phyloP scores from a whole-genome alignment of 305 asterid species.

The Petunia hybrid region DNA sequence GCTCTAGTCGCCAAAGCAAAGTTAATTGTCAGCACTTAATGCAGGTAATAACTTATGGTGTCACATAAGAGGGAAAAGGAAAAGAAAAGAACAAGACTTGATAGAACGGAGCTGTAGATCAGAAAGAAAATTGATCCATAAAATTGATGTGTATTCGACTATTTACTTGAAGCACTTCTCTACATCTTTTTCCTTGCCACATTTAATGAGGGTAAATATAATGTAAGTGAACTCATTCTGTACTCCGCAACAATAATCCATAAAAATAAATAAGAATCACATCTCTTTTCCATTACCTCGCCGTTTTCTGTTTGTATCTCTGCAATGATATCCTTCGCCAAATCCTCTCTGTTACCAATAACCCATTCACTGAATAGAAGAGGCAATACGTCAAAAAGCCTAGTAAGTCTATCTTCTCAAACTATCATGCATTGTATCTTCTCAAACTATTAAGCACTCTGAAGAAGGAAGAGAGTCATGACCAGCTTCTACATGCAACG shows the following conservation, averaged over 20 bases:
- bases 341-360: conserved; percentile 95
- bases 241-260: conserved; percentile 28
- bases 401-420: neutral
- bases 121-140: conserved; percentile 22
- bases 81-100: conserved; percentile 1
- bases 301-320: conserved; percentile 94
- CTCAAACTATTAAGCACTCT: neutral
- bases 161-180: neutral
- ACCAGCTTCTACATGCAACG: conserved; percentile 22
- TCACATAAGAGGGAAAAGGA: neutral
- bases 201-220: neutral
- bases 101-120: neutral
- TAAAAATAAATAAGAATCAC: neutral
- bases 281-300: conserved; percentile 71
- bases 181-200: neutral
- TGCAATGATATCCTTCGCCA: conserved; percentile 84
- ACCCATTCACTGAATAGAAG: conserved; percentile 92
- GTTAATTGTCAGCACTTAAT: conserved; percentile 21
- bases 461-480: conserved; percentile 10
- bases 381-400: conserved; percentile 14
- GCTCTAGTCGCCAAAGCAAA: conserved; percentile 20
- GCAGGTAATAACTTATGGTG: conserved; percentile 2
- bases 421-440: neutral
- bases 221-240: neutral
- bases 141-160: neutral